These are phyloP conservation scores for Piper longum DNA, from an alignment of 164 flowering plant genomes.

Conservation along the genomic window DNA sequence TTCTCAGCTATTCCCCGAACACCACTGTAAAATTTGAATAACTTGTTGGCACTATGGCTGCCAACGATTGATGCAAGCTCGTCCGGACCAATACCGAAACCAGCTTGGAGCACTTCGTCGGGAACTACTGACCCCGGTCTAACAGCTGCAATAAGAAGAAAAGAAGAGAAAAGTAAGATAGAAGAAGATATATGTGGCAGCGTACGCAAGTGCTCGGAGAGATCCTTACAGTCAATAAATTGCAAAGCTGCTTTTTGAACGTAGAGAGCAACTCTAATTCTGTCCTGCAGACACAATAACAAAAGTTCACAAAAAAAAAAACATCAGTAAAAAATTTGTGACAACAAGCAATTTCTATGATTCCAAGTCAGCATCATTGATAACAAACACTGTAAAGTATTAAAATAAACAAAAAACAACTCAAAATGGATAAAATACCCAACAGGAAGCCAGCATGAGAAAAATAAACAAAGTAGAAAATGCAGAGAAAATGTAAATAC, in stretches of 20 bases:
- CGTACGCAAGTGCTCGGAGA: background rate
- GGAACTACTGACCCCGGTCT: conserved; percentile 13
- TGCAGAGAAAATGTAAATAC: too few species aligned
- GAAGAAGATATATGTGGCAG: background rate
- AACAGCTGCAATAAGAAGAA: conserved; percentile 13
- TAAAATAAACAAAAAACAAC: too few species aligned
- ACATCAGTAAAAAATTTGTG: too few species aligned
- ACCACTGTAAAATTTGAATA: conserved; percentile 15
- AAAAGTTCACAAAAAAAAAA: too few species aligned
- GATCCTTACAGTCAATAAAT: conserved; percentile 28
- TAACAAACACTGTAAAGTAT: too few species aligned
- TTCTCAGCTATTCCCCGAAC: conserved; percentile 26
- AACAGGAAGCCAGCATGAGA: too few species aligned
- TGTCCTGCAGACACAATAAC: conserved; percentile 20
- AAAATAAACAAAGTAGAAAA: too few species aligned
- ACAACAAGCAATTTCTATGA: too few species aligned
- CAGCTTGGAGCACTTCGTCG: conserved; percentile 23
- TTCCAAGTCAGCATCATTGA: too few species aligned
- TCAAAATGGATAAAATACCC: too few species aligned
- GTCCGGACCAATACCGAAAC: conserved; percentile 23
- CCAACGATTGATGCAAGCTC: conserved; percentile 32
- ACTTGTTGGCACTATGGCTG: conserved; percentile 9
- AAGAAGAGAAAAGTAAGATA: background rate
- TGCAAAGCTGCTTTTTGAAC: conserved; percentile 37
- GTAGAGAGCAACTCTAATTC: conserved; percentile 22